A percentile compares a stretch with the other conserved stretches of the same genome.
These are phyloP conservation scores for Boletales sp. DNA, from an alignment of 768 basidiomycete species.

Conservation along the genomic window DNA sequence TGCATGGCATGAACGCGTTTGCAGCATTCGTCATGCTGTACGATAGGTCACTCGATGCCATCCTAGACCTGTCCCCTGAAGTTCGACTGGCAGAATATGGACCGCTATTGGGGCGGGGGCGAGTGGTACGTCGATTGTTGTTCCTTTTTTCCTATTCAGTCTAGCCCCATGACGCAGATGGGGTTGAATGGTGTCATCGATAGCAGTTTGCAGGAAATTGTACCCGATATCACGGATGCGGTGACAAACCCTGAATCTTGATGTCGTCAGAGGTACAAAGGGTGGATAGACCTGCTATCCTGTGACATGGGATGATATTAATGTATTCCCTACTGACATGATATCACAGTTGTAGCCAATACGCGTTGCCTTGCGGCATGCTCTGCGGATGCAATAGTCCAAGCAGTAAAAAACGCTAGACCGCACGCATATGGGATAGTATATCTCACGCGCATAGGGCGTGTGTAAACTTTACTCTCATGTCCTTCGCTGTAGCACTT, in stretches of 20 bases:
- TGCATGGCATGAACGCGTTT: constrained; percentile 67
- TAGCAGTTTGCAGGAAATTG: constrained; percentile 31
- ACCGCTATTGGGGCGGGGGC: constrained; percentile 43
- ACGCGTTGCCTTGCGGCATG: constrained; percentile 8
- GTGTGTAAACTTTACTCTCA: constrained; percentile 6
- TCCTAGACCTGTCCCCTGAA: constrained; percentile 50
- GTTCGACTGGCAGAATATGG: constrained; percentile 45
- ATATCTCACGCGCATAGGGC: constrained; percentile 10
- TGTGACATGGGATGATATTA: constrained; percentile 20
- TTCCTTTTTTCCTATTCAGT: constrained; percentile 2
- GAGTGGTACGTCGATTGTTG: constrained; percentile 44
- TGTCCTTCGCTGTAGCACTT: constrained; percentile 1
- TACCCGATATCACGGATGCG: constrained; percentile 7
- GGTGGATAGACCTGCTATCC: not conserved
- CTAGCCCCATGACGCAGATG: constrained; percentile 21
- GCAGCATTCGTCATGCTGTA: constrained; percentile 63
- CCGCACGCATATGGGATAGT: constrained; percentile 1
- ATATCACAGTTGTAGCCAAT: constrained; percentile 25
- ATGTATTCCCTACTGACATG: constrained; percentile 28
- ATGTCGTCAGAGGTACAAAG: constrained; percentile 8
- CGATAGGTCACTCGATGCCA: constrained; percentile 49
- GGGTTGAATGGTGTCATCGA: constrained; percentile 36
- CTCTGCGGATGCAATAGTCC: constrained; percentile 19
- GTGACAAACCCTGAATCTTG: constrained; percentile 12
- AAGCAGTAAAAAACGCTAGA: constrained; percentile 18